Percentiles rank a stretch among this genome's conserved stretches.
These are phyloP conservation scores for Seiridium cupressi DNA, from an alignment of 2,329 filamentous ascomycete genomes.

Conservation along the genomic window DNA sequence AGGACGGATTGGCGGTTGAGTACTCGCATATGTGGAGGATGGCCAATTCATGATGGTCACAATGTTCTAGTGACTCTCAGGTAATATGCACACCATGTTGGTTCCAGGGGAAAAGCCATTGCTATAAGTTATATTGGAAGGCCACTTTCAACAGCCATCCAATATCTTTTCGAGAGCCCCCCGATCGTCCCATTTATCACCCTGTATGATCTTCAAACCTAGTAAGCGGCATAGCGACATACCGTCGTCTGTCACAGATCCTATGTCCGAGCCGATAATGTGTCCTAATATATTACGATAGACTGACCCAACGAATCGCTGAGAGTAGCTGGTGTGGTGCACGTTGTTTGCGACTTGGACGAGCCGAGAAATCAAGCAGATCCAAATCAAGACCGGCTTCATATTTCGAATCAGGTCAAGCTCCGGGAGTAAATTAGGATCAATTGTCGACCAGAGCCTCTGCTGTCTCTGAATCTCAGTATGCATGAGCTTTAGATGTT, in stretches of 20 bases:
- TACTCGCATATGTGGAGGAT: slow-evolving; percentile 1
- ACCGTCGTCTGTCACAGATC: no score
- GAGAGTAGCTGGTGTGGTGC: neutral
- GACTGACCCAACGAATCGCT: neutral
- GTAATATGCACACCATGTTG: neutral
- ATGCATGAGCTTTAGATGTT: neutral
- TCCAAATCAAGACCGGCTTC: neutral
- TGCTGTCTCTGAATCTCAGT: neutral
- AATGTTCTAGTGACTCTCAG: neutral
- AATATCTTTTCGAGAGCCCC: no score
- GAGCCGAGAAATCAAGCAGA: neutral
- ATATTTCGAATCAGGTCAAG: neutral
- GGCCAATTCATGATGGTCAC: neutral
- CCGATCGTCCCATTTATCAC: no score
- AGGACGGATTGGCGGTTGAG: neutral
- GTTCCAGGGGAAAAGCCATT: no score
- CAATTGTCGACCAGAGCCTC: neutral
- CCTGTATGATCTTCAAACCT: no score
- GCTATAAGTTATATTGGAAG: no score
- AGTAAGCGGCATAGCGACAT: no score
- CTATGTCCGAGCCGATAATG: neutral
- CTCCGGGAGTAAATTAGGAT: neutral
- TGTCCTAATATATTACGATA: neutral
- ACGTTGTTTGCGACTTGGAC: neutral
- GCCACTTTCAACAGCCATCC: no score